phyloP scores from a whole-genome alignment of 2,329 filamentous ascomycete genomes.

The Exophiala viscosa region DNA sequence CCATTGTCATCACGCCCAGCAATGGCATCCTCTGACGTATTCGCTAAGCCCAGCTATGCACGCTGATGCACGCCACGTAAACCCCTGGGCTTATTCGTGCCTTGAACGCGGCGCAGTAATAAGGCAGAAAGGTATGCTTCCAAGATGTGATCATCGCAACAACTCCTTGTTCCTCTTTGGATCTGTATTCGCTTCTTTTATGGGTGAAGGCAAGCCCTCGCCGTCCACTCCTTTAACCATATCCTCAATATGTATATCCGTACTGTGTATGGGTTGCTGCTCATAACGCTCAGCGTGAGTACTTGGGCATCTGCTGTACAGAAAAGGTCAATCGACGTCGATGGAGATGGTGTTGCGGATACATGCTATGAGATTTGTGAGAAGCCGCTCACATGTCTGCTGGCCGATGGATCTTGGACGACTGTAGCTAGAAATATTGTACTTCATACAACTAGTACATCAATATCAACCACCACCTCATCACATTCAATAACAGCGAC shows the following conservation, averaged over 20 bases:
- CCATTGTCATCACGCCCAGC: background rate
- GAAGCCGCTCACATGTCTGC: background rate
- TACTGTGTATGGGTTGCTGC: background rate
- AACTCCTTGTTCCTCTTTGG: background rate
- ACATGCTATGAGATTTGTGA: background rate
- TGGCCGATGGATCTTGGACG: background rate
- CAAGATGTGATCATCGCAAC: background rate
- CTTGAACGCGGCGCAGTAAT: no score
- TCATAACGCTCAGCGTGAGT: background rate
- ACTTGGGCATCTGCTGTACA: background rate
- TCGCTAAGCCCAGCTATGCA: background rate
- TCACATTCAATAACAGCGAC: background rate
- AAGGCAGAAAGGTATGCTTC: no score
- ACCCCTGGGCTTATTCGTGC: background rate
- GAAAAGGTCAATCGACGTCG: background rate
- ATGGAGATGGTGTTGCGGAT: slow-evolving; percentile 2
- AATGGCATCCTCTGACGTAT: background rate
- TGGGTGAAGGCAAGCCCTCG: background rate
- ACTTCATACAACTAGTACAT: background rate
- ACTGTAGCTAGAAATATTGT: background rate
- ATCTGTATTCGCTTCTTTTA: background rate
- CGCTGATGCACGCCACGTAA: background rate
- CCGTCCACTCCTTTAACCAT: background rate
- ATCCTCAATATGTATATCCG: background rate
- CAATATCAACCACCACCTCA: background rate